Evolutionary conservation across 257 asterid species (phyloP).

Genomic region (Henckelia pumila): DNA sequence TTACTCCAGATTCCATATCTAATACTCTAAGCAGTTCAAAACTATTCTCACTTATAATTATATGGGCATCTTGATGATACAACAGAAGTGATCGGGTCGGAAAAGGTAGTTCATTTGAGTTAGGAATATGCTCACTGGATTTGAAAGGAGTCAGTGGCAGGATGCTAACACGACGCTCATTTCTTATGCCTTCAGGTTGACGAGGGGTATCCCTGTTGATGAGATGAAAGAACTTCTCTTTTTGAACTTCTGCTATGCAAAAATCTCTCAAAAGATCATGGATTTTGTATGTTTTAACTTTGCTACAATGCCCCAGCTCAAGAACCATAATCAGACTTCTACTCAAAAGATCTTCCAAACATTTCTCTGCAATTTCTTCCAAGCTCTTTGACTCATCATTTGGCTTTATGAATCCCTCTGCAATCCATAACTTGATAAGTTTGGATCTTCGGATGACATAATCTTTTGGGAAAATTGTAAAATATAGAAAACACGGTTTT

Average conservation of each 20-base stretch:
- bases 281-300: background rate
- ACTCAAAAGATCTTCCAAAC: background rate
- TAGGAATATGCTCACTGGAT: too few relatives aligned
- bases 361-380: constrained; percentile 12
- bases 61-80: too few relatives aligned
- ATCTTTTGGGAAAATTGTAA: constrained; percentile 2
- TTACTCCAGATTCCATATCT: too few relatives aligned
- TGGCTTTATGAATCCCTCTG: constrained; percentile 15
- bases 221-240: constrained; percentile 6
- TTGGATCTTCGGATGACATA: background rate
- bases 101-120: background rate
- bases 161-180: too few relatives aligned
- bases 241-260: background rate
- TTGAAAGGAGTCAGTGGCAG: too few relatives aligned
- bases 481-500: constrained; percentile 10
- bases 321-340: background rate
- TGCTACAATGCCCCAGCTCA: background rate
- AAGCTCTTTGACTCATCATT: background rate
- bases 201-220: background rate
- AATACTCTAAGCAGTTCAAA: too few relatives aligned
- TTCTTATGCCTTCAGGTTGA: background rate
- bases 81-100: too few relatives aligned
- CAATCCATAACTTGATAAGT: constrained; percentile 10
- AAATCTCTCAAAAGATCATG: constrained; percentile 1
- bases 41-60: too few relatives aligned